A percentile compares a stretch with the other conserved stretches of the same genome.
Evolutionary conservation across 2,329 filamentous ascomycete genomes (phyloP).

Genomic region (Bisporella sp.): DNA sequence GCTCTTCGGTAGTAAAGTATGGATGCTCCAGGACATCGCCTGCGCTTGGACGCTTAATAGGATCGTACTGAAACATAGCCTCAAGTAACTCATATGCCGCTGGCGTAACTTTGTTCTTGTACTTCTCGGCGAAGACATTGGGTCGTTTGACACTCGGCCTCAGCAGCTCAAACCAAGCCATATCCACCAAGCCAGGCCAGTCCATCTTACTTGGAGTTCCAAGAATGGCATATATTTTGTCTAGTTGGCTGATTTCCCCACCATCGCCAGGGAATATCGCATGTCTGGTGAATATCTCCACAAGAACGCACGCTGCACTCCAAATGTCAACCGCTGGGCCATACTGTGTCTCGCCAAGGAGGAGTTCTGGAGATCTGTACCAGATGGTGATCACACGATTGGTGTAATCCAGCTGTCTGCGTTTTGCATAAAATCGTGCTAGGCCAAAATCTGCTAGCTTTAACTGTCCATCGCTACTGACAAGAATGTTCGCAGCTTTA

Average conservation of each 20-base stretch:
- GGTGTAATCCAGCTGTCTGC: slow-evolving; percentile 87
- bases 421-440: slow-evolving; percentile 92
- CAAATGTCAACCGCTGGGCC: slow-evolving; percentile 89
- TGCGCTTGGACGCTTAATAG: slow-evolving; percentile 73
- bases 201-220: slow-evolving; percentile 79
- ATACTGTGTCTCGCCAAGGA: slow-evolving; percentile 85
- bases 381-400: slow-evolving; percentile 99
- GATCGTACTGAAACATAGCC: slow-evolving; percentile 86
- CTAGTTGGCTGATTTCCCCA: slow-evolving; percentile 89
- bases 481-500: slow-evolving; percentile 94
- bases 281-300: slow-evolving; percentile 90
- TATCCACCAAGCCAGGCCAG: slow-evolving; percentile 87
- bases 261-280: slow-evolving; percentile 95
- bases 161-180: slow-evolving; percentile 95
- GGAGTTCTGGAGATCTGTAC: slow-evolving; percentile 88
- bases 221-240: slow-evolving; percentile 91
- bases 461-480: slow-evolving; percentile 80
- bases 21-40: slow-evolving; percentile 77
- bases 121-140: slow-evolving; percentile 76
- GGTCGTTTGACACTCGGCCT: slow-evolving; percentile 67
- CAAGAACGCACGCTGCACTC: slow-evolving; percentile 93
- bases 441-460: slow-evolving; percentile 96
- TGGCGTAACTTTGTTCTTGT: slow-evolving; percentile 67
- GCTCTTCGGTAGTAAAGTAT: slow-evolving; percentile 83
- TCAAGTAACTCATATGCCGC: slow-evolving; percentile 77